Percentiles rank a stretch among this genome's conserved stretches.
phyloP scores from a whole-genome alignment of 352 stramenopile species.

The Globisporangium alternatum region DNA sequence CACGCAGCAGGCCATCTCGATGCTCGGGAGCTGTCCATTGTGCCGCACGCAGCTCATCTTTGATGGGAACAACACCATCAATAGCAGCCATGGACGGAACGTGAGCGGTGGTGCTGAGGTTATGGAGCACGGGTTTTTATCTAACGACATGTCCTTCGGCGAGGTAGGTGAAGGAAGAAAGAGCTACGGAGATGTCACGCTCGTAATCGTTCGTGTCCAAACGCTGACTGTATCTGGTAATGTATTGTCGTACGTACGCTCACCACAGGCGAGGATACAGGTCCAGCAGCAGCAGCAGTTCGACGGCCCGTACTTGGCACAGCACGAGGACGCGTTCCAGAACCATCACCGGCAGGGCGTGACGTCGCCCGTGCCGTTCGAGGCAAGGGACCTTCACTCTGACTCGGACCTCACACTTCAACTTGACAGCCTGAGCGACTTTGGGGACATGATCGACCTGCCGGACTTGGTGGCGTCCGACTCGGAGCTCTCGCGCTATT shows the following conservation, averaged over 20 bases:
- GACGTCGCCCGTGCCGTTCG: constrained; percentile 14
- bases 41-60: constrained; percentile 54
- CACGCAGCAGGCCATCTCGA: constrained; percentile 43
- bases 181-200: neutral
- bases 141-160: neutral
- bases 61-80: constrained; percentile 8
- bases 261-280: constrained; percentile 4
- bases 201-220: neutral
- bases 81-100: neutral
- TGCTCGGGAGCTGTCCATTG: constrained; percentile 37
- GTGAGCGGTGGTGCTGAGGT: neutral
- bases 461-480: constrained; percentile 51
- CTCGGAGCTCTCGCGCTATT: constrained; percentile 14
- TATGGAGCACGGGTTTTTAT: neutral
- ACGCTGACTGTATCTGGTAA: neutral
- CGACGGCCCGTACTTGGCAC: constrained; percentile 1
- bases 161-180: constrained; percentile 5
- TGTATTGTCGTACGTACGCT: neutral
- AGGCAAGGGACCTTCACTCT: constrained; percentile 23
- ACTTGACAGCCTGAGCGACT: constrained; percentile 49
- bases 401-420: constrained; percentile 33
- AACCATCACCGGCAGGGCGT: neutral
- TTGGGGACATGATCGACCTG: constrained; percentile 56
- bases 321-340: neutral
- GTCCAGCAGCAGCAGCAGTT: constrained; percentile 10